Percentiles rank a stretch among this genome's conserved stretches.
Evolutionary conservation across 805 yeast genomes (phyloP).

Genomic region (Wickerhamiella alocasiicola): DNA sequence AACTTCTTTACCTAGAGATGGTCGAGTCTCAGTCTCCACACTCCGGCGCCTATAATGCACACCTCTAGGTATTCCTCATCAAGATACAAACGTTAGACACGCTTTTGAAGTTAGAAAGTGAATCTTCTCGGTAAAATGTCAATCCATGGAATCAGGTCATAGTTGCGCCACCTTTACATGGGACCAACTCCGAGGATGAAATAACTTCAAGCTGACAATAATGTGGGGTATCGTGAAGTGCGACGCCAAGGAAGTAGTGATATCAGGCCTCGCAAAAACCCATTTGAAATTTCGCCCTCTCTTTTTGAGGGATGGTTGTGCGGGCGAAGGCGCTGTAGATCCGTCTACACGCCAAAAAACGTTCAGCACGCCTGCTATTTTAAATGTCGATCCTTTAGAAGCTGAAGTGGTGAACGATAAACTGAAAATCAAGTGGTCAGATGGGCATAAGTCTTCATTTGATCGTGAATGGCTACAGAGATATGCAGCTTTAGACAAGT

Average conservation of each 20-base stretch:
- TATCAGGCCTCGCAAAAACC: slow-evolving; percentile 4
- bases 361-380: slow-evolving; percentile 43
- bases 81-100: no score
- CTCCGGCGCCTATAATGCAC: no score
- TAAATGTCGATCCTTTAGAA: not conserved
- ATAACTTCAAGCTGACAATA: not conserved
- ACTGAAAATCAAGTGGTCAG: slow-evolving; percentile 38
- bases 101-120: no score
- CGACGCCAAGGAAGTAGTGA: not conserved
- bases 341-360: slow-evolving; percentile 45
- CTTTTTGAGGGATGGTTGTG: slow-evolving; percentile 57
- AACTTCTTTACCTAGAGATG: no score
- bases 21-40: no score
- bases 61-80: no score
- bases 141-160: no score
- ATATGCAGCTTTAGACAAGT: slow-evolving; percentile 29
- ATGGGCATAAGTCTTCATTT: slow-evolving; percentile 35
- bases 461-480: slow-evolving; percentile 36
- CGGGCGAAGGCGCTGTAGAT: slow-evolving; percentile 36
- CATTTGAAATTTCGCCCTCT: slow-evolving; percentile 18
- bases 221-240: slow-evolving; percentile 9
- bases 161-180: no score
- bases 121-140: no score
- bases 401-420: slow-evolving; percentile 22
- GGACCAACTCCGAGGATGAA: not conserved